Evolutionary conservation across 225 moss, liverwort and hornwort species (phyloP).

Genomic region (Physcomitrium patens): DNA sequence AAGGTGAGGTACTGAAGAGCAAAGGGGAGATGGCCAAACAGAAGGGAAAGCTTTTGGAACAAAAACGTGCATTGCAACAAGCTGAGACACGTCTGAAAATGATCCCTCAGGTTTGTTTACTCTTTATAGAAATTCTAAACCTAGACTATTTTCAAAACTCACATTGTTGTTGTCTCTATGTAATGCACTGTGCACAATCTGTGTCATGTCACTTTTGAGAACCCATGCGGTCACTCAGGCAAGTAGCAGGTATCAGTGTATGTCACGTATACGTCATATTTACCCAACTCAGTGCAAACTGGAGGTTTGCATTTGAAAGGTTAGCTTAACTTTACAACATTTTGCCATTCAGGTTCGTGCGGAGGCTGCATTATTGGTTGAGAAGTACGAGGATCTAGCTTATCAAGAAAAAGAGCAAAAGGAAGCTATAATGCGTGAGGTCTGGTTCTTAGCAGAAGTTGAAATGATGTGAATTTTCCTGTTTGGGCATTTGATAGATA

Average conservation of each 20-base stretch:
- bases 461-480: constrained; percentile 3
- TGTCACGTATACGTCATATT: neutral
- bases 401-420: constrained; percentile 50
- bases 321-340: constrained; percentile 27
- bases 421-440: constrained; percentile 45
- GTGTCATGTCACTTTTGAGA: neutral
- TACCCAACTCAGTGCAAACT: neutral
- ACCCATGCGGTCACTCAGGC: neutral
- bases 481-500: constrained; percentile 25
- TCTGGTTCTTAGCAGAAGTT: constrained; percentile 13
- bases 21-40: constrained; percentile 53
- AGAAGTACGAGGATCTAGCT: constrained; percentile 62
- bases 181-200: no score
- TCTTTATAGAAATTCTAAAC: neutral
- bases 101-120: constrained; percentile 54
- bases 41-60: constrained; percentile 58
- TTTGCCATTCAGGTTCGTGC: constrained; percentile 46
- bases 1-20: constrained; percentile 55
- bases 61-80: constrained; percentile 56
- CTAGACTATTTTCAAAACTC: neutral
- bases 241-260: neutral
- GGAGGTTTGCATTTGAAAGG: constrained; percentile 14
- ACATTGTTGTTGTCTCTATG: neutral
- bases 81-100: constrained; percentile 60
- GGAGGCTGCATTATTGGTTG: constrained; percentile 51